Base-by-base conservation (phyloP, 1,139 yeast genomes). In the Yamadazyma triangularis region DNA sequence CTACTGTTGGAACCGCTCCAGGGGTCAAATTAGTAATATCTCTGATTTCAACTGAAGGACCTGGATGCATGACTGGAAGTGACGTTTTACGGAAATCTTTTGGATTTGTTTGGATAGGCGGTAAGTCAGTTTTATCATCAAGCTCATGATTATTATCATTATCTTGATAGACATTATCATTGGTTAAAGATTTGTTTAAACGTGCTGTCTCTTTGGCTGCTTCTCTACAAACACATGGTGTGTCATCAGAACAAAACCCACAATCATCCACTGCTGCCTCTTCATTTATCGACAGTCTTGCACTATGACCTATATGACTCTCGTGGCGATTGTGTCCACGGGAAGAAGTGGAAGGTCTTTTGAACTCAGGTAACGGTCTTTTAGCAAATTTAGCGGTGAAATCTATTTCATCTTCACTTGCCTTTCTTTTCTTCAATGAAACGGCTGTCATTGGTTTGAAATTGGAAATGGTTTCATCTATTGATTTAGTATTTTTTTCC, bases 211-310 rank as follows among this genome's bases (percentile, higher is more conserved):
- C 85, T 44, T 71, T 71, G 1, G 81, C 88, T 7, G 89, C 84
- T 49, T 82, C 96, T 20, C 91, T 76, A 55, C 97, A 89, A 3
- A 89, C 85, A 58, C 97, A 89, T 4, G 95, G 93, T 0, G 95
- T 80, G 41, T 82, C 94, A 45, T 84, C 95, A 1, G 95, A 77
- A 51, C 97, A 89, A 56, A 89, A 89, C 1, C 96, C 96, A 58
- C 97, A 89, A 39, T 80, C 75, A 41, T 85, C 94, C 34, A 78
- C 74, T 3, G 84, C 81, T 1, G 79, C 70, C 24, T 58, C 42
- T 40, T 60, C 65, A 44, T 67, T 55, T 32, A 66, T 65, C n/a
- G 33, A 28, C 15, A 32, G 29, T 8, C 24, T 25, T 18, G 20
- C 6, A 18, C 9, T 18, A 18, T 18, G 20, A 21, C 10, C 13